phyloP scores from a whole-genome alignment of 306 rosid genomes.

The Quercus bicolor region DNA sequence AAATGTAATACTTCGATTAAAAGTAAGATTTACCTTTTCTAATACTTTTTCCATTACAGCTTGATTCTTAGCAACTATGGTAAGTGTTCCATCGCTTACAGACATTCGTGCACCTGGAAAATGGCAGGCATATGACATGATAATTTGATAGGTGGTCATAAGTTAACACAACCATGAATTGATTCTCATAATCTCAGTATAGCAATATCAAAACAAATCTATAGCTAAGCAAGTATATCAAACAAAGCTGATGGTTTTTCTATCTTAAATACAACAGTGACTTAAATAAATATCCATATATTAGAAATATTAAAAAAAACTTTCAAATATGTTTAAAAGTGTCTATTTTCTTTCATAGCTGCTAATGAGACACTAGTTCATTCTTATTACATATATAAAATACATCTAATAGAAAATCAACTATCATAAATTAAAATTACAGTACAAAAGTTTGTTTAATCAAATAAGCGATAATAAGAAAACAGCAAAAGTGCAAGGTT shows the following conservation, averaged over 20 bases:
- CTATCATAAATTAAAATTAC: neutral
- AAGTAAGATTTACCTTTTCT: slow-evolving; percentile 62
- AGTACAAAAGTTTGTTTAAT: neutral
- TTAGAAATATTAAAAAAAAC: neutral
- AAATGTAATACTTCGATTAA: slow-evolving; percentile 3
- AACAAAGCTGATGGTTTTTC: slow-evolving; percentile 11
- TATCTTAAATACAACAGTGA: neutral
- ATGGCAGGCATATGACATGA: slow-evolving; percentile 14
- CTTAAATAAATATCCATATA: neutral
- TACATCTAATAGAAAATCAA: neutral
- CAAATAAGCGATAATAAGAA: neutral
- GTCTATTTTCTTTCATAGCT: neutral
- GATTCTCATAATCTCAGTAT: neutral
- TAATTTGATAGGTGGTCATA: slow-evolving; percentile 13
- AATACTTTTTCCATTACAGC: slow-evolving; percentile 72
- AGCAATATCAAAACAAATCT: slow-evolving; percentile 1
- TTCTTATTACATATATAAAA: neutral
- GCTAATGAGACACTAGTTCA: neutral
- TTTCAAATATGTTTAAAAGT: neutral
- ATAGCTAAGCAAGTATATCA: neutral
- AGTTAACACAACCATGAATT: neutral
- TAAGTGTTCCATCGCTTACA: slow-evolving; percentile 86
- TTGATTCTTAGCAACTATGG: slow-evolving; percentile 75
- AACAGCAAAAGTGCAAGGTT: neutral
- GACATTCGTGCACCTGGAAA: slow-evolving; percentile 79